Conservation (phyloP, 2,329 filamentous ascomycete genomes). For the Fusarium sp. region DNA sequence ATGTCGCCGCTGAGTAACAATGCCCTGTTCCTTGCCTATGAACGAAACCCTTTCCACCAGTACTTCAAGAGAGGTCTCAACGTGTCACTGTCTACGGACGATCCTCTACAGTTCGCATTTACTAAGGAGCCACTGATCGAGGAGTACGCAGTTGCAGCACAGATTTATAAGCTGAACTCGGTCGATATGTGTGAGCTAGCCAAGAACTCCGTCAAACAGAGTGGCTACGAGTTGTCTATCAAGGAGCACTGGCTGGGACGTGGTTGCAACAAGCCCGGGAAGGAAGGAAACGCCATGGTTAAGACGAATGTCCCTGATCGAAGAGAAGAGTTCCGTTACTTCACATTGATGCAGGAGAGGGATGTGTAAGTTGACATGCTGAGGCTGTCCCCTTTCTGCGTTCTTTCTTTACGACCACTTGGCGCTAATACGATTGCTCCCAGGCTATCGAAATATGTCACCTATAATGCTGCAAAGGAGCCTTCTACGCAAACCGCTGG, state of each 20-base stretch:
- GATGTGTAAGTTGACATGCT: slow-evolving; percentile 72
- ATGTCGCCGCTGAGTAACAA: slow-evolving; percentile 99
- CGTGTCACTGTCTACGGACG: slow-evolving; percentile 95
- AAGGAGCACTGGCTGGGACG: slow-evolving; percentile 93
- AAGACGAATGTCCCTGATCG: slow-evolving; percentile 98
- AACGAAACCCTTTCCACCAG: slow-evolving; percentile 93
- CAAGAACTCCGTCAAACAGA: slow-evolving; percentile 94
- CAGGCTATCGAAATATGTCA: slow-evolving; percentile 58
- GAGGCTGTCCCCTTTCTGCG: background rate
- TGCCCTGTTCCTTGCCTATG: slow-evolving; percentile 93
- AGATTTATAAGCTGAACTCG: slow-evolving; percentile 97
- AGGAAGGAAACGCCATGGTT: slow-evolving; percentile 88
- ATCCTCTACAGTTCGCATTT: slow-evolving; percentile 97
- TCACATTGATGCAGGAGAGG: slow-evolving; percentile 85
- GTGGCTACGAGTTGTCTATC: slow-evolving; percentile 88
- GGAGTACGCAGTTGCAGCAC: slow-evolving; percentile 96
- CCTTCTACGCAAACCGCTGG: slow-evolving; percentile 8
- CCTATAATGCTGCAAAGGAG: slow-evolving; percentile 47
- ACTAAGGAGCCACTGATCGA: slow-evolving; percentile 98
- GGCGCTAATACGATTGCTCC: slow-evolving; percentile 1
- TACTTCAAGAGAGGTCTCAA: slow-evolving; percentile 97
- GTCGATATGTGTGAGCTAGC: slow-evolving; percentile 99
- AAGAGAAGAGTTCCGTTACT: slow-evolving; percentile 87
- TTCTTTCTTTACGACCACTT: background rate
- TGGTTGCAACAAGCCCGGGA: slow-evolving; percentile 81